These are phyloP conservation scores for Fusarium sp. DNA, from an alignment of 2,329 filamentous ascomycete genomes.

Conservation along the genomic window DNA sequence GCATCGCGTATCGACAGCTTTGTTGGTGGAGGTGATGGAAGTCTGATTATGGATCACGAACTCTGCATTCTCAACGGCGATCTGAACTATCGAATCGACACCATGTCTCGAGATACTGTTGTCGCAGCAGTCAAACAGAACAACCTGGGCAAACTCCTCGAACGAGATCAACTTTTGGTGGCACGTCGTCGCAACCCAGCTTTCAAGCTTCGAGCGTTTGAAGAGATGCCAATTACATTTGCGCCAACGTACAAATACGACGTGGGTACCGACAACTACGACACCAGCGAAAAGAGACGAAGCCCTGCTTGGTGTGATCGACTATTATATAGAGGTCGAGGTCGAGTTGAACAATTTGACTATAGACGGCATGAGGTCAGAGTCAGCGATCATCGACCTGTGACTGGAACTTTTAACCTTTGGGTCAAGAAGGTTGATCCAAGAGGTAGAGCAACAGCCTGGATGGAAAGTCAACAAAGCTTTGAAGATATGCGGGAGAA, in stretches of 20 bases:
- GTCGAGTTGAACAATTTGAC: conserved; percentile 85
- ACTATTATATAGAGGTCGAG: conserved; percentile 84
- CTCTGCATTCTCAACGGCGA: conserved; percentile 97
- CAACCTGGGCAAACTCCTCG: conserved; percentile 86
- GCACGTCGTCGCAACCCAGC: conserved; percentile 89
- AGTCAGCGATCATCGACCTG: conserved; percentile 92
- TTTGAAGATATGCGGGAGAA: conserved; percentile 78
- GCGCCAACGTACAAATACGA: conserved; percentile 99
- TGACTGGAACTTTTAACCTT: conserved; percentile 85
- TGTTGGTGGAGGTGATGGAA: conserved; percentile 91
- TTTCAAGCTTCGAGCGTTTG: conserved; percentile 88
- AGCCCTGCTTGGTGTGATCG: conserved; percentile 97
- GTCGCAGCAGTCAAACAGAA: conserved; percentile 84
- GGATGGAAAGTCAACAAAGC: conserved; percentile 78
- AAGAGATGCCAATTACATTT: conserved; percentile 91
- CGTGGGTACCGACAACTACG: conserved; percentile 92
- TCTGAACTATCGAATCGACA: conserved; percentile 97
- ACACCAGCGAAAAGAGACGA: conserved; percentile 92
- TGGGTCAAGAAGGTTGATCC: conserved; percentile 84
- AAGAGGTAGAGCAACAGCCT: conserved; percentile 71
- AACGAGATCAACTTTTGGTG: conserved; percentile 91
- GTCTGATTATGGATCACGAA: conserved; percentile 95
- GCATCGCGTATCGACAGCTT: conserved; percentile 79
- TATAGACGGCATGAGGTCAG: conserved; percentile 90
- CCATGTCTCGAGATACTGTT: conserved; percentile 93